Base-by-base conservation (phyloP, 1,139 yeast species). In the Pneumocystis canis region DNA sequence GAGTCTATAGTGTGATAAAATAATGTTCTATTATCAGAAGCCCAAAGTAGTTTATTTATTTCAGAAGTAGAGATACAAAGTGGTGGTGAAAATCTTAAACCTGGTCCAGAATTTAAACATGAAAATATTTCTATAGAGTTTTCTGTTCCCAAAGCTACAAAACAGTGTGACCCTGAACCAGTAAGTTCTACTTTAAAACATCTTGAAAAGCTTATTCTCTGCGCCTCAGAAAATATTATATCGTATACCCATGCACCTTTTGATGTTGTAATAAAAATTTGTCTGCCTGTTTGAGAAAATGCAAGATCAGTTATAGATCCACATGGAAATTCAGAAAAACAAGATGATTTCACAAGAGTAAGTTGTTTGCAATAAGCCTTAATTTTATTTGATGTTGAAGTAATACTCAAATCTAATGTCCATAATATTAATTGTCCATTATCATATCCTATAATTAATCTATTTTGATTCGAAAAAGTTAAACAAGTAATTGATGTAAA, bases 91-190 rank as follows among this genome's bases (percentile, higher is more conserved):
- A 47, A 47, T 47, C 54, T 47, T 25, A 47, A 25, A 18, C 54
- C 54, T 47, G 31, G 54, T 25, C 54, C 54, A 25, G 54, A 47
- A 47, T 47, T 47, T 47, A 47, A 47, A 47, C 54, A 47, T 47
- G 54, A 47, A 47, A 47, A 47, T 47, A 47, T 47, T 47, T 47
- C 54, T 47, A 47, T 47, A 47, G 54, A 47, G n/a, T 25, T 47
- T 47, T 47, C 54, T 25, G 54, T 47, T 25, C 54, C 54, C 9
- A 47, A 25, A 14, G 54, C 54, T 25, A 47, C n/a, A 18, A 47
- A 47, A 47, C 54, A 47, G 25, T 47, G 54, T 14, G 54, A 47
- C 16, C 20, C 54, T 7, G 31, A 47, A 47, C 9, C 11, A 47
- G 54, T 47, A 28, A 47, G 30, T 11, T 30, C 54, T 47, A 47